Base-by-base conservation (phyloP, 805 yeast genomes). In the Candida insectorum region DNA sequence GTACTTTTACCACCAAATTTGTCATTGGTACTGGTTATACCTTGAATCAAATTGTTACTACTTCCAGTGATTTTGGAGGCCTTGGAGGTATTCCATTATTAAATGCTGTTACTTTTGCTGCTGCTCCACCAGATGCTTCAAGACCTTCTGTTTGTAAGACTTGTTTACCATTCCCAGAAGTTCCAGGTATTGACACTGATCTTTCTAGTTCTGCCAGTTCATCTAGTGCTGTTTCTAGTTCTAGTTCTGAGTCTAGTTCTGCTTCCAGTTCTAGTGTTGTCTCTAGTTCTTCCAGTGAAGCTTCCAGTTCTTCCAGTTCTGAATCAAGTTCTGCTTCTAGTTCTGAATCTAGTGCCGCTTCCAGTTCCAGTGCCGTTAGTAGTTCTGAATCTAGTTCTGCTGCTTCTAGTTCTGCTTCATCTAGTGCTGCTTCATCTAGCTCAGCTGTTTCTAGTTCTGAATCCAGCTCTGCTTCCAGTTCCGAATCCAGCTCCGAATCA, bases 361-460 rank as follows among this genome's bases (percentile, higher is more conserved):
- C 12, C 3, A 9, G 12, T 10, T 24, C 26, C 26, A n/a, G n/a
- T n/a, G n/a, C n/a, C n/a, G n/a, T n/a, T n/a, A n/a, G n/a, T n/a
- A n/a, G 36, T 25, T n/a, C n/a, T n/a, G n/a, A n/a, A n/a, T n/a
- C n/a, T n/a, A n/a, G n/a, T n/a, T n/a, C n/a, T n/a, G n/a, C n/a
- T n/a, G n/a, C n/a, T n/a, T n/a, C n/a, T n/a, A n/a, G n/a, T n/a
- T n/a, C n/a, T n/a, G 31, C 20, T 6, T 93, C 31, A 4, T 28
- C 28, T 13, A 15, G n/a, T n/a, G n/a, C n/a, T n/a, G n/a, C 31
- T 13, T 17, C 12, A 8, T 8, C 39, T 10, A 38, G 33, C 10
- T 36, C 40, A 12, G 27, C 52, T 34, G 48, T 42, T 20, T 48
- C 59, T 24, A 61, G 49, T 24, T 60, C 65, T 34, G 67, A 65